Evolutionary conservation across 2,329 filamentous ascomycete species (phyloP), one percentile per base, ranked within the genome.

Genomic region (Dendryphion nanum): DNA sequence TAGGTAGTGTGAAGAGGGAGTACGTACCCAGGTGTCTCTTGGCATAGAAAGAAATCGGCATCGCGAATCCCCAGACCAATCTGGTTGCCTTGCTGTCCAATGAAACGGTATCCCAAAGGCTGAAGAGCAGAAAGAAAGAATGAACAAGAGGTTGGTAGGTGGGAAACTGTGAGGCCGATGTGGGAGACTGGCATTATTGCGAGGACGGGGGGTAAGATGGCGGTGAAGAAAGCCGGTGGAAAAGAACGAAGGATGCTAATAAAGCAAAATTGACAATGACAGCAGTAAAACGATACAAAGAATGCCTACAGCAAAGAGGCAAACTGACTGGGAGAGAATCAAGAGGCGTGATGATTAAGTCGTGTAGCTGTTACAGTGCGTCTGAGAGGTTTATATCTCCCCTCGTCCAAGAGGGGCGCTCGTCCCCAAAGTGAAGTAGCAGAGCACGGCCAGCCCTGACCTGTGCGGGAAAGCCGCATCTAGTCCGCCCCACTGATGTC

Each of bases 111-210:
- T 24, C 86, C 86, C 16, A 95, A 75, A 3, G 87, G 85, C 52
- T 91, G 86, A 6, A 88, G 76, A 48, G 89, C 76, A 45, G 85
- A 79, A 16, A 89, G 79, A 67, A 89, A 95, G 72, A 94, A 95
- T 6, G 88, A 93, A 34, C 85, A 81, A 3, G 89, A 86, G 23
- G 83, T 81, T 38, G 88, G 80, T 37, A 95, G 79, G 64, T 90
- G 83, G 44, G 82, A 83, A 58, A 95, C 89, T 24, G 78, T 81
- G 45, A 83, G 71, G 44, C 78, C 79, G 44, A 82, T 73, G 57
- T 81, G 79, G 30, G 79, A 79, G 51, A 81, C 67, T 40, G 79
- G 78, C 80, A 83, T 83, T n/a, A 42, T 15, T 42, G 49, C 44
- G 32, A 35, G 40, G 36, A n/a, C 38, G 42, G 34, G 43, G 42